phyloP scores from a whole-genome alignment of 2,329 filamentous ascomycete species.

The Calonectria pauciramosa region DNA sequence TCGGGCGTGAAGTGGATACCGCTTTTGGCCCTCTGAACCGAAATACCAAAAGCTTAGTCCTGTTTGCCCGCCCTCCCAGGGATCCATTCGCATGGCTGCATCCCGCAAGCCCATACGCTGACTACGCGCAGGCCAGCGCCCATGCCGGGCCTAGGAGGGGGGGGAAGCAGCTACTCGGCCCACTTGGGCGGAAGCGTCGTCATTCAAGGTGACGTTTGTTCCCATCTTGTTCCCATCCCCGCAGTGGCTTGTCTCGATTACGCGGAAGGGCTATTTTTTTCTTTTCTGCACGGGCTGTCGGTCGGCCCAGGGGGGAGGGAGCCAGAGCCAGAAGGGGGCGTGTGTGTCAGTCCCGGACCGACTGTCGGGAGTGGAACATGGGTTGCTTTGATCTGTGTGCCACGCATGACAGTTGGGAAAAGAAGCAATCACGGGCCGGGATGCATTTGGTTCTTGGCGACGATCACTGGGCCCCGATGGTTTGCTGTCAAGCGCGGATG shows the following conservation, averaged over 20 bases:
- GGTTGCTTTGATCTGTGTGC: background rate
- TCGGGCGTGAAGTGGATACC: background rate
- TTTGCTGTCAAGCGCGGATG: background rate
- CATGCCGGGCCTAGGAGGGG: background rate
- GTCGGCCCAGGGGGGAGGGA: background rate
- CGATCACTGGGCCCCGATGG: background rate
- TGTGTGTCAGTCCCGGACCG: background rate
- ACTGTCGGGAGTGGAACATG: background rate
- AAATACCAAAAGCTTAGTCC: background rate
- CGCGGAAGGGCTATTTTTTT: background rate
- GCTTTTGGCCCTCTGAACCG: background rate
- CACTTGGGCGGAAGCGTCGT: background rate
- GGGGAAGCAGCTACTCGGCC: background rate
- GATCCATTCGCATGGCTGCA: too few species aligned
- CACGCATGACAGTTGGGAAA: background rate
- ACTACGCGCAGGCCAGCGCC: background rate
- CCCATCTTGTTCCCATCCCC: conserved; percentile 5
- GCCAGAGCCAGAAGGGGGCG: background rate
- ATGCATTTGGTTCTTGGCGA: background rate
- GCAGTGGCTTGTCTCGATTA: conserved; percentile 10
- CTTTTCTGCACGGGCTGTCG: background rate
- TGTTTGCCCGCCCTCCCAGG: too few species aligned
- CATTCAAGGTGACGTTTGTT: background rate
- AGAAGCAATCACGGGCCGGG: background rate
- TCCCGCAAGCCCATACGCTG: background rate